Base-by-base conservation (phyloP, 441 rosid species). In the Erodium moschatum region DNA sequence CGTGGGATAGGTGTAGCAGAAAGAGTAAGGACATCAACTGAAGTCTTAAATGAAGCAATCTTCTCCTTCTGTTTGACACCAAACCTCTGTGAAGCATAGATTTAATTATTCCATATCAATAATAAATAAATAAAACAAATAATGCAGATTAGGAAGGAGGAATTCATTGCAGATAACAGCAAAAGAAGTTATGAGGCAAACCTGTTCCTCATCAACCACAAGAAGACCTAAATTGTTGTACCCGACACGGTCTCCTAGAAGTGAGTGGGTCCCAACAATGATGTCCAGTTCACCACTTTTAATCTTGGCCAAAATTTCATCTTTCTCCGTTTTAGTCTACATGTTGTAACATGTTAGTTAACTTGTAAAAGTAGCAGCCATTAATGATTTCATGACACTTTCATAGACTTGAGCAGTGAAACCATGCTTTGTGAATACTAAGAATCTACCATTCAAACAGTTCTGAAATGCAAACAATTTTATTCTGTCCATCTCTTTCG, bases 191-290 rank as follows among this genome's bases (percentile, higher is more conserved):
- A 27, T 69, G 75, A 74, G 67, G 72, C 74, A 78, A 78, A 94
- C 99, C 97, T 94, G 99, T 80, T 94, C 99, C 78, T 94, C 99
- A 78, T 94, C 97, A 52, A 91, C 97, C 52, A 94, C 97, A 79
- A 94, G 92, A 79, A 94, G 97, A 75, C 99, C 99, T 27, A 91
- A 86, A 77, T 89, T 94, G 72, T 78, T 91, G 74, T 94, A 94
- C 52, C 86, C 87, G 72, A 94, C 99, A 50, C 96, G 94, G 81
- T 76, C 85, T 74, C 99, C 99, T 66, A 94, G 95, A 82, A 94
- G 99, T 64, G 97, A 81, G 80, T 94, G 99, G 77, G 99, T 94
- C 61, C 99, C 99, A 64, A 94, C 96, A 63, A 89, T 79, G 77
- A 94, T 91, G 83, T 86, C 81, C 70, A 94, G 83, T 64, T 85